Conservation (phyloP, 805 yeast genomes). For the Brettanomyces custersianus region DNA sequence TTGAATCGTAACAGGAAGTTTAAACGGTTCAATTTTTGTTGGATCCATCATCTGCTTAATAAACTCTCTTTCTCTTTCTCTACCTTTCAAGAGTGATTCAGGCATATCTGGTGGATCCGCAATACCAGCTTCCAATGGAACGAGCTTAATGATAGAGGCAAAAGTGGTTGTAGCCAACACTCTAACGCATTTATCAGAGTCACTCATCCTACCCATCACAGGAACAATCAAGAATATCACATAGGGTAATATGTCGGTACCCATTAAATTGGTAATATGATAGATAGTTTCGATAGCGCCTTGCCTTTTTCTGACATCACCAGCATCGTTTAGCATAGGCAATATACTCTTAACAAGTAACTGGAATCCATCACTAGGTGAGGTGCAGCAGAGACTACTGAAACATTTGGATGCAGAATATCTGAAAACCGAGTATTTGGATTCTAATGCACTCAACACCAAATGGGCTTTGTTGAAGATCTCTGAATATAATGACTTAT, state of each 20-base stretch:
- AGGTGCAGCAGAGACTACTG: constrained; percentile 63
- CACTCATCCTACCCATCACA: constrained; percentile 96
- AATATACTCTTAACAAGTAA: constrained; percentile 67
- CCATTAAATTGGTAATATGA: constrained; percentile 81
- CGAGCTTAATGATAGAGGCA: constrained; percentile 90
- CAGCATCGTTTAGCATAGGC: constrained; percentile 74
- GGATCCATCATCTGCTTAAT: constrained; percentile 98
- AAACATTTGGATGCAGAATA: constrained; percentile 87
- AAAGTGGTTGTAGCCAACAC: constrained; percentile 89
- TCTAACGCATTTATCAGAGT: constrained; percentile 81
- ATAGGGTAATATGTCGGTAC: constrained; percentile 81
- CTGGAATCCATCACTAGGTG: constrained; percentile 67
- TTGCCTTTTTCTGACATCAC: constrained; percentile 64
- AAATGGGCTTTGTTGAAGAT: constrained; percentile 46
- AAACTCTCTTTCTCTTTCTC: constrained; percentile 90
- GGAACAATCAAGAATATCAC: constrained; percentile 95
- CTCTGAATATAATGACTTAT: constrained; percentile 36
- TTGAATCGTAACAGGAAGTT: constrained; percentile 81
- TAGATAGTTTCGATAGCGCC: constrained; percentile 91
- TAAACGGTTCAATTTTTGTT: constrained; percentile 77
- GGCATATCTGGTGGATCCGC: constrained; percentile 94
- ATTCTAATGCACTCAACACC: constrained; percentile 45
- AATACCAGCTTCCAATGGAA: constrained; percentile 95
- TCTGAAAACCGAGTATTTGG: constrained; percentile 73
- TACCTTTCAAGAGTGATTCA: constrained; percentile 68